Base-by-base conservation (phyloP, 2,329 filamentous ascomycete genomes). In the Tolypocladium nubicola region DNA sequence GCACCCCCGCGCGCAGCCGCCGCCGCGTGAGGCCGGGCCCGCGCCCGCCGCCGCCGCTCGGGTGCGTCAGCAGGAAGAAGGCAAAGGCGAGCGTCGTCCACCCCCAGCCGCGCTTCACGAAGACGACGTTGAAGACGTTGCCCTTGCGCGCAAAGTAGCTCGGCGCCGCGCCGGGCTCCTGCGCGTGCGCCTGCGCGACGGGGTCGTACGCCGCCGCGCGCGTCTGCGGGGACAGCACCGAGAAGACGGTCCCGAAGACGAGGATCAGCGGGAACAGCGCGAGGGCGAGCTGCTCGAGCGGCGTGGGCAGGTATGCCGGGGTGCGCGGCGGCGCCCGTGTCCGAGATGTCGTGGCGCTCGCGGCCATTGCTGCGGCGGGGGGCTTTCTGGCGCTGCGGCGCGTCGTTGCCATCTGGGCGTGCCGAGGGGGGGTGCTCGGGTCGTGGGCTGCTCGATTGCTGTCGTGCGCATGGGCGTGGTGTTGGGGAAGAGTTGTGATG, bases 31-130 rank as follows among this genome's bases (percentile, higher is more conserved):
- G 23, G 23, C 4, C 23, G 23, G 23, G 23, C 23, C 23, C 23
- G 23, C 23, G 23, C 23, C 23, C 23, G 23, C 49, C 65, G 68
- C 37, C 68, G 70, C 80, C 61, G 67, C 76, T 62, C 67, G 87
- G 84, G 67, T 96, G 88, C 30, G 84, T 85, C 47, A 85, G 70
- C 8, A 89, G 70, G 60, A 96, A 90, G 19, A 82, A 71, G 39
- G 81, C 72, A 66, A 96, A 92, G 0, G 89, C 86, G 11, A 83
- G 69, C 0, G 89, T 91, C 37, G 90, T 85, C 94, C 94, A 99
- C 54, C 86, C 82, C 94, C 94, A 99, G 60, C 93, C 93, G 56
- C 89, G 79, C 78, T 99, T 99, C 67, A 99, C 94, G 68, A 97
- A 99, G 66, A 91, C 82, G 52, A 88, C 73, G 70, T 99, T 99